phyloP scores from a whole-genome alignment of 441 rosid species.

The Viola pubescens region DNA sequence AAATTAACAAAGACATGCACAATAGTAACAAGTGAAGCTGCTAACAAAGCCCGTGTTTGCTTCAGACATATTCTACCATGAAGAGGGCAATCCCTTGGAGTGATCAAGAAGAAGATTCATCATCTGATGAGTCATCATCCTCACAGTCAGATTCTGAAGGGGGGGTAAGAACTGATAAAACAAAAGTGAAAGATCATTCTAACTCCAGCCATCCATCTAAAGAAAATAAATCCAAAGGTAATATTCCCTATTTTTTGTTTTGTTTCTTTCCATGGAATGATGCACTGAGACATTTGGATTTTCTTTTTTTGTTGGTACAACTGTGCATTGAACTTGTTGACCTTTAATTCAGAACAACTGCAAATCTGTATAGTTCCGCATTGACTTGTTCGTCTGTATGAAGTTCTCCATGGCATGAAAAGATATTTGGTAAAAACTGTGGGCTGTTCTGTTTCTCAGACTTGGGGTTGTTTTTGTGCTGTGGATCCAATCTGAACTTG shows the following conservation, averaged over 20 bases:
- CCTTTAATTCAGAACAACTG: background rate
- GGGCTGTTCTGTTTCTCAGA: no score
- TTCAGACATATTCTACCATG: constrained; percentile 26
- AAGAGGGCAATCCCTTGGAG: constrained; percentile 69
- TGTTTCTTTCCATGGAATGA: background rate
- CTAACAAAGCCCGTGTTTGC: background rate
- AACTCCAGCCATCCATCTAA: constrained; percentile 14
- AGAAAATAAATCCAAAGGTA: constrained; percentile 38
- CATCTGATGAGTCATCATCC: constrained; percentile 39
- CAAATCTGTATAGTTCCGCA: background rate
- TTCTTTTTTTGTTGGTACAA: background rate
- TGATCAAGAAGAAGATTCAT: constrained; percentile 43
- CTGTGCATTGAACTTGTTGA: background rate
- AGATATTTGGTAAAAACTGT: no score
- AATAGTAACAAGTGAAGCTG: no score
- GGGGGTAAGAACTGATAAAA: constrained; percentile 8
- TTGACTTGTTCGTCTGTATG: background rate
- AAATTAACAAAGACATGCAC: no score
- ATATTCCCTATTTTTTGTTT: background rate
- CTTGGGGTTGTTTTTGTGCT: no score
- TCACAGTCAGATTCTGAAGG: constrained; percentile 47
- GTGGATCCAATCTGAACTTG: no score
- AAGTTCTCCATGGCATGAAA: background rate
- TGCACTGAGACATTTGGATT: background rate
- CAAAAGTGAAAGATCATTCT: background rate